Conservation (phyloP, 169 alveolate species). For the Theileria sp. region DNA sequence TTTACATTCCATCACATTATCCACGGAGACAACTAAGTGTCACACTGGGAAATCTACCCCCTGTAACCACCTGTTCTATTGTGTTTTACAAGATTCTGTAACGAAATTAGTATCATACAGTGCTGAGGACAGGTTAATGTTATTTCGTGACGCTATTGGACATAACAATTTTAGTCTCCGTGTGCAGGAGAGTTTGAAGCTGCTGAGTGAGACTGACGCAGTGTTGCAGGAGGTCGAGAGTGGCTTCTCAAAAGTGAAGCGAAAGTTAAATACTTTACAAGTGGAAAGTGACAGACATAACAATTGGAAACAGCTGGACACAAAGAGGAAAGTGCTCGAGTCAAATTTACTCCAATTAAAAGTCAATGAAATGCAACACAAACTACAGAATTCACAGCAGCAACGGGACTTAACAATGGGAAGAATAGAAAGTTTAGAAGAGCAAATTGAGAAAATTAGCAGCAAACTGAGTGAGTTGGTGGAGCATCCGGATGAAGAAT, state of each 20-base stretch:
- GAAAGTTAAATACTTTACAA: conserved; percentile 34
- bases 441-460: no score
- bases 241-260: conserved; percentile 25
- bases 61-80: no score
- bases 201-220: conserved; percentile 32
- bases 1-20: conserved; percentile 36
- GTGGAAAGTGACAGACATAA: conserved; percentile 14
- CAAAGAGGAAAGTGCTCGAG: conserved; percentile 38
- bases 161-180: conserved; percentile 49
- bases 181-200: conserved; percentile 39
- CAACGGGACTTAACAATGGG: no score
- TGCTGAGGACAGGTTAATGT: conserved; percentile 37
- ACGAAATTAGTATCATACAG: conserved; percentile 28
- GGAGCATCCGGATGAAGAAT: no score
- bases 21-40: no score
- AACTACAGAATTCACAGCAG: background rate
- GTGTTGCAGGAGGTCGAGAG: conserved; percentile 25
- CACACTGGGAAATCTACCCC: no score
- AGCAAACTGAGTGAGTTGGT: no score
- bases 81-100: conserved; percentile 55
- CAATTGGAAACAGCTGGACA: conserved; percentile 48
- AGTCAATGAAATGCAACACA: conserved; percentile 19
- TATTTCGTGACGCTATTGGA: conserved; percentile 54
- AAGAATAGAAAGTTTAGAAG: no score
- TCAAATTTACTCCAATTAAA: conserved; percentile 17